Percentiles rank a stretch among this genome's conserved stretches.
These are phyloP conservation scores for Kuraishia ogatae DNA, from an alignment of 805 yeast genomes.

Conservation along the genomic window DNA sequence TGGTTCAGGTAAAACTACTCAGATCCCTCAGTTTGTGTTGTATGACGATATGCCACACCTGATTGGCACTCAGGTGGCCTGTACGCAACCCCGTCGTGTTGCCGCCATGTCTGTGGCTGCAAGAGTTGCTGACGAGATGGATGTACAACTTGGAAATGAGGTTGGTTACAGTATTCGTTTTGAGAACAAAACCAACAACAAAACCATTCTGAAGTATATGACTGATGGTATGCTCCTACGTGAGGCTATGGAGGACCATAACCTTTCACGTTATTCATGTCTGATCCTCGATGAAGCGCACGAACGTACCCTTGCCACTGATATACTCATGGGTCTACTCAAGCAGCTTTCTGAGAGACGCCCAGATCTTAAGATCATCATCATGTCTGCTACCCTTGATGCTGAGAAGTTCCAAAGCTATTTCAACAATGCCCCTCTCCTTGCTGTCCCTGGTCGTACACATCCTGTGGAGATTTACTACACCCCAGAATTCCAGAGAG, in stretches of 20 bases:
- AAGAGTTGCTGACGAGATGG: slow-evolving; percentile 97
- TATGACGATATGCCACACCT: slow-evolving; percentile 91
- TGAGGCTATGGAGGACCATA: slow-evolving; percentile 96
- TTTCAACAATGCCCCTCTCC: slow-evolving; percentile 84
- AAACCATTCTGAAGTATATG: slow-evolving; percentile 88
- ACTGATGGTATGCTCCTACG: slow-evolving; percentile 97
- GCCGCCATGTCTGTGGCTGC: slow-evolving; percentile 99
- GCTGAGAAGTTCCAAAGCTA: slow-evolving; percentile 92
- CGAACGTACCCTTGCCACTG: slow-evolving; percentile 94
- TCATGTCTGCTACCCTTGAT: slow-evolving; percentile 97
- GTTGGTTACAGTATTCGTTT: slow-evolving; percentile 95
- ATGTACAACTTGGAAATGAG: slow-evolving; percentile 83
- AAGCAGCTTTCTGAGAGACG: slow-evolving; percentile 76
- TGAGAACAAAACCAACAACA: slow-evolving; percentile 76
- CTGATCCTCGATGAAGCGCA: slow-evolving; percentile 96
- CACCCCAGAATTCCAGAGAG: slow-evolving; percentile 94
- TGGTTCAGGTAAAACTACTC: slow-evolving; percentile 98
- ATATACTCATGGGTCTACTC: slow-evolving; percentile 89
- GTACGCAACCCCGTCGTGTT: slow-evolving; percentile 96
- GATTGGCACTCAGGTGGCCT: slow-evolving; percentile 78
- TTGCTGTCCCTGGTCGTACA: slow-evolving; percentile 97
- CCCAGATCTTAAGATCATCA: slow-evolving; percentile 81
- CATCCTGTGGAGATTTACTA: slow-evolving; percentile 95
- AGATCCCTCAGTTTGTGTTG: slow-evolving; percentile 91
- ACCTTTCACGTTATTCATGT: slow-evolving; percentile 72